Percentiles rank a stretch among this genome's conserved stretches.
Conservation (phyloP, 352 stramenopile species). For the Phytopythium mirpurense region DNA sequence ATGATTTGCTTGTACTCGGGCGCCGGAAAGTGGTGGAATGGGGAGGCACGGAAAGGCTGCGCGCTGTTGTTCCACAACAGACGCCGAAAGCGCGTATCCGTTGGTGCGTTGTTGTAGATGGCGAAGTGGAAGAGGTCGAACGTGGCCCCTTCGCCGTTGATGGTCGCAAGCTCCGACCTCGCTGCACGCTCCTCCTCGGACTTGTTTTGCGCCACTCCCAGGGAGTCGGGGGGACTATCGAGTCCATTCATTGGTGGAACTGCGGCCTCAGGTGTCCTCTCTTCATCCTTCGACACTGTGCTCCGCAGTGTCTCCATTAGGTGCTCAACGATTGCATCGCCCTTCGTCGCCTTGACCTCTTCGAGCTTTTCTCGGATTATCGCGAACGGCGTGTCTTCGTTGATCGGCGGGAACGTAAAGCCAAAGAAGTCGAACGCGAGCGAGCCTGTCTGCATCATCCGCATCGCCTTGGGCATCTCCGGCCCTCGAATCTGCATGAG, state of each 20-base stretch:
- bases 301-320: constrained; percentile 33
- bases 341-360: constrained; percentile 48
- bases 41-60: constrained; percentile 1
- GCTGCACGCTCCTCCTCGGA: background rate
- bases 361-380: constrained; percentile 45
- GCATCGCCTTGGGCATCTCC: constrained; percentile 43
- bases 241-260: background rate
- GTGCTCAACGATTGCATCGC: constrained; percentile 52
- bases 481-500: constrained; percentile 51
- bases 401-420: constrained; percentile 48
- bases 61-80: constrained; percentile 3
- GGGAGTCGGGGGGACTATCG: background rate
- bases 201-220: constrained; percentile 1
- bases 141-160: constrained; percentile 28
- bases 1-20: constrained; percentile 26
- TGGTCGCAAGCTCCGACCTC: background rate
- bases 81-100: constrained; percentile 11
- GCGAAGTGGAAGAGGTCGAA: constrained; percentile 77
- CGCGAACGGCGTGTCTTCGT: constrained; percentile 59
- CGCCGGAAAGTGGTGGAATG: constrained; percentile 32
- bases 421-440: constrained; percentile 49
- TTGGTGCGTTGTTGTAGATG: constrained; percentile 40
- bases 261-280: background rate
- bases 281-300: background rate
- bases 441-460: constrained; percentile 47